phyloP scores from a whole-genome alignment of 164 flowering plant species.

The Tinospora cordifolia region DNA sequence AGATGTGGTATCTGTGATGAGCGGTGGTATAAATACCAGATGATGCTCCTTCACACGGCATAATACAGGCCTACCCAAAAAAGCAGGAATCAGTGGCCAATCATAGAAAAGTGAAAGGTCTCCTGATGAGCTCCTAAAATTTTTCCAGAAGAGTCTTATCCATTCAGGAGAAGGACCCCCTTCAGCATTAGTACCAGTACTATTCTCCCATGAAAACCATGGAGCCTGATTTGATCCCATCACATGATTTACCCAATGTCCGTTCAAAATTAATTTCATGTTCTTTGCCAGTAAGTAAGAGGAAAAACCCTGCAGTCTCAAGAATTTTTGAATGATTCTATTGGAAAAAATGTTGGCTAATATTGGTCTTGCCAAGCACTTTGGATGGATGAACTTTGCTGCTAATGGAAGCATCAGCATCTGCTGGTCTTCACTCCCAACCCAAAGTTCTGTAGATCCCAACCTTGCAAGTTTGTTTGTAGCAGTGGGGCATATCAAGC shows the following conservation, averaged over 20 bases:
- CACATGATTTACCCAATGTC: constrained; percentile 78
- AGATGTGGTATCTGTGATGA: constrained; percentile 21
- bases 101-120: constrained; percentile 70
- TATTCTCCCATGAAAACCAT: constrained; percentile 91
- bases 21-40: constrained; percentile 74
- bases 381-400: constrained; percentile 66
- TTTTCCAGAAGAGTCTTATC: constrained; percentile 86
- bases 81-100: constrained; percentile 96
- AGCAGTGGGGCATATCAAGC: constrained; percentile 85
- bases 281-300: constrained; percentile 52
- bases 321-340: constrained; percentile 31
- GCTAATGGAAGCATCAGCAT: constrained; percentile 55
- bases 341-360: constrained; percentile 50
- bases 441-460: constrained; percentile 73
- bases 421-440: constrained; percentile 73
- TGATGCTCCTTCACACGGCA: constrained; percentile 77
- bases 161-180: constrained; percentile 90
- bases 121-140: constrained; percentile 42
- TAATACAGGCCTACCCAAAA: constrained; percentile 79
- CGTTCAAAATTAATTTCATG: constrained; percentile 67
- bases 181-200: constrained; percentile 37
- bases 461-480: constrained; percentile 48
- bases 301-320: constrained; percentile 65
- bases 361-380: constrained; percentile 52
- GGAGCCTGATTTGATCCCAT: constrained; percentile 56